A percentile compares a stretch with the other conserved stretches of the same genome.
Evolutionary conservation across 495 filamentous ascomycete species (phyloP).

Genomic region (Trichoderma gamsii): DNA sequence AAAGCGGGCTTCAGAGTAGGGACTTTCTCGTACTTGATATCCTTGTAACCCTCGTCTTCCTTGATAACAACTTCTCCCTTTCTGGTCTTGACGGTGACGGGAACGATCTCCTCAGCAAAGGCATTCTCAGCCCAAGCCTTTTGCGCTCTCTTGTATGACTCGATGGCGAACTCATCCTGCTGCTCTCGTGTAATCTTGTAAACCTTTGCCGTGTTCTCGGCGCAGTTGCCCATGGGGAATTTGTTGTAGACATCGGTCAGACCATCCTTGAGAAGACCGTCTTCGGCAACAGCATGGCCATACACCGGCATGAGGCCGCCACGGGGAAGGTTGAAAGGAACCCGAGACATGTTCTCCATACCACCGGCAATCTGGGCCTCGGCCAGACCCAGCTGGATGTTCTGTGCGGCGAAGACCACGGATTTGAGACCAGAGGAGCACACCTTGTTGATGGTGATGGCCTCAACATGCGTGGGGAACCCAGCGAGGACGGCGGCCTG

Average conservation of each 20-base stretch:
- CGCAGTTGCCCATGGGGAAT: constrained; percentile 96
- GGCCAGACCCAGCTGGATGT: constrained; percentile 83
- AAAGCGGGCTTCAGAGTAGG: constrained; percentile 87
- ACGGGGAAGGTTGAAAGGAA: constrained; percentile 84
- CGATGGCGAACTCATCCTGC: constrained; percentile 87
- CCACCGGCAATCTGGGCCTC: constrained; percentile 88
- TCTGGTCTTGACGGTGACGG: constrained; percentile 74
- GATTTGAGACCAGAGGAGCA: constrained; percentile 93
- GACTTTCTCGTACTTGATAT: constrained; percentile 77
- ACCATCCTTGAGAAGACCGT: constrained; percentile 91
- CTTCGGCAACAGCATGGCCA: constrained; percentile 77
- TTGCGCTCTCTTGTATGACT: constrained; percentile 80
- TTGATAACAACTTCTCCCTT: constrained; percentile 76
- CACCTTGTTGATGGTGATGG: constrained; percentile 93
- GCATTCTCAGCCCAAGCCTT: constrained; percentile 73
- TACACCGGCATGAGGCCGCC: constrained; percentile 71
- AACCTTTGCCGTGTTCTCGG: constrained; percentile 92
- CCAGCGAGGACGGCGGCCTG: constrained; percentile 89
- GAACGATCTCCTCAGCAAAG: constrained; percentile 81
- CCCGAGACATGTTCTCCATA: constrained; percentile 94
- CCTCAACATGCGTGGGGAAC: constrained; percentile 68
- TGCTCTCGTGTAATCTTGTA: constrained; percentile 69
- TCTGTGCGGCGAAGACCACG: constrained; percentile 81
- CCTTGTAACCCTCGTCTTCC: constrained; percentile 82
- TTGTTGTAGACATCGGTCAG: constrained; percentile 95